These are phyloP conservation scores for Yamadazyma atlantica DNA, from an alignment of 1,139 yeast genomes.

Conservation along the genomic window DNA sequence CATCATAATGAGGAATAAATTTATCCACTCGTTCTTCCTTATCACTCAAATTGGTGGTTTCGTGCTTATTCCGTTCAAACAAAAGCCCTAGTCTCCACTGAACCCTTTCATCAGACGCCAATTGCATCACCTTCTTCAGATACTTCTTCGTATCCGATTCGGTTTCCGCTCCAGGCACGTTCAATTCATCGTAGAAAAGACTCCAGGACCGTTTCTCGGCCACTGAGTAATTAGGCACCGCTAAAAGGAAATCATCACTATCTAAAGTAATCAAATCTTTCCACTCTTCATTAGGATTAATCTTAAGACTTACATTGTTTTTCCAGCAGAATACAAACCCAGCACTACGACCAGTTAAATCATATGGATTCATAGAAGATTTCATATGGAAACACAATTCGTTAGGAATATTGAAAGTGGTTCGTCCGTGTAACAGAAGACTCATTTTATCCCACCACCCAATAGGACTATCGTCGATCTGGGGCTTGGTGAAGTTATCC, in stretches of 20 bases:
- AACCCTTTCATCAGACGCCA: constrained; percentile 41
- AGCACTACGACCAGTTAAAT: constrained; percentile 62
- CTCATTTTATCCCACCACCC: constrained; percentile 68
- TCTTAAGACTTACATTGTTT: constrained; percentile 55
- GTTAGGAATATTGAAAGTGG: constrained; percentile 52
- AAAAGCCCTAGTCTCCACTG: constrained; percentile 43
- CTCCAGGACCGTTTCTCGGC: constrained; percentile 38
- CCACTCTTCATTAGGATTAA: constrained; percentile 65
- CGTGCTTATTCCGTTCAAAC: constrained; percentile 38
- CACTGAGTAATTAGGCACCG: constrained; percentile 55
- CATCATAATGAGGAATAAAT: constrained; percentile 46
- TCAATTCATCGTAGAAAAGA: constrained; percentile 28
- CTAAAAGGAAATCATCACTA: constrained; percentile 68
- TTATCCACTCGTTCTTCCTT: constrained; percentile 30
- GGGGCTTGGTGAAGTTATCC: constrained; percentile 66
- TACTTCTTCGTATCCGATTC: constrained; percentile 34
- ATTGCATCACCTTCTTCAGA: constrained; percentile 37
- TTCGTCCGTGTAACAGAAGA: constrained; percentile 44
- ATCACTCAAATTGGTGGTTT: constrained; percentile 22
- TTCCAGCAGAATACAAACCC: constrained; percentile 85
- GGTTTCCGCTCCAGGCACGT: constrained; percentile 18
- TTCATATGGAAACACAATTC: constrained; percentile 55
- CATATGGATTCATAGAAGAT: constrained; percentile 78
- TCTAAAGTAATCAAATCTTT: constrained; percentile 60
- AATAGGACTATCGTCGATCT: constrained; percentile 79